Evolutionary conservation across 345 rosid genomes (phyloP).

Genomic region (Ceriops zippeliana): DNA sequence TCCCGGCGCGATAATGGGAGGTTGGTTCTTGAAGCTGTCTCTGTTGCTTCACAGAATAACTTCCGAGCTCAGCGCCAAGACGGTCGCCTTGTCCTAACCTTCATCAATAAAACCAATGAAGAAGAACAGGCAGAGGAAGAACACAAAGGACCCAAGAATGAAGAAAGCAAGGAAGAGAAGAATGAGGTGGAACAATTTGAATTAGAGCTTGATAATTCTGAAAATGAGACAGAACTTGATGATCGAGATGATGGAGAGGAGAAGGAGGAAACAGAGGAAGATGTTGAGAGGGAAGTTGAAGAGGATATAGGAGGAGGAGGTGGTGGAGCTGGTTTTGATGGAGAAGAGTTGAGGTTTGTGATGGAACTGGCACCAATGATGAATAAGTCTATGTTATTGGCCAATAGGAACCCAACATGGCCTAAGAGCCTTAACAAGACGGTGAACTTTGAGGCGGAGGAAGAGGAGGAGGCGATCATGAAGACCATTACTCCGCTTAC

Average conservation of each 20-base stretch:
- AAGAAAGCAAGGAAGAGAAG: neutral
- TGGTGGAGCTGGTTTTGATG: neutral
- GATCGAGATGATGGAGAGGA: slow-evolving; percentile 22
- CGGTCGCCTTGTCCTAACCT: slow-evolving; percentile 90
- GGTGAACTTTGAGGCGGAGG: slow-evolving; percentile 20
- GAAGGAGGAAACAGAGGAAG: slow-evolving; percentile 18
- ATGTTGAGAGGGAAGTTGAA: slow-evolving; percentile 11
- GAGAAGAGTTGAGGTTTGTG: slow-evolving; percentile 15
- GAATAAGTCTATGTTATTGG: slow-evolving; percentile 45
- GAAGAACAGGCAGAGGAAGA: slow-evolving; percentile 18
- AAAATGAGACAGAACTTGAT: slow-evolving; percentile 14
- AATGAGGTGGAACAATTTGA: slow-evolving; percentile 16
- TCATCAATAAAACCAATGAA: slow-evolving; percentile 18
- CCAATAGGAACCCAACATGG: slow-evolving; percentile 51
- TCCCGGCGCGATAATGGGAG: slow-evolving; percentile 80
- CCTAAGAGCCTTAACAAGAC: slow-evolving; percentile 31
- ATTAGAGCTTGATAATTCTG: slow-evolving; percentile 4
- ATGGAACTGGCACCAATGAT: slow-evolving; percentile 32
- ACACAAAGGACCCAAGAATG: slow-evolving; percentile 2
- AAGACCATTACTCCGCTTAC: slow-evolving; percentile 35
- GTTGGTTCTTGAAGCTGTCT: slow-evolving; percentile 84
- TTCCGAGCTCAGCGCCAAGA: slow-evolving; percentile 73
- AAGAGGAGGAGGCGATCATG: slow-evolving; percentile 24
- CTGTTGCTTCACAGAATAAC: slow-evolving; percentile 60
- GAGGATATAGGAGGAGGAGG: slow-evolving; percentile 1